phyloP scores from a whole-genome alignment of 1,284 basidiomycete species.

The Cerrena zonata region DNA sequence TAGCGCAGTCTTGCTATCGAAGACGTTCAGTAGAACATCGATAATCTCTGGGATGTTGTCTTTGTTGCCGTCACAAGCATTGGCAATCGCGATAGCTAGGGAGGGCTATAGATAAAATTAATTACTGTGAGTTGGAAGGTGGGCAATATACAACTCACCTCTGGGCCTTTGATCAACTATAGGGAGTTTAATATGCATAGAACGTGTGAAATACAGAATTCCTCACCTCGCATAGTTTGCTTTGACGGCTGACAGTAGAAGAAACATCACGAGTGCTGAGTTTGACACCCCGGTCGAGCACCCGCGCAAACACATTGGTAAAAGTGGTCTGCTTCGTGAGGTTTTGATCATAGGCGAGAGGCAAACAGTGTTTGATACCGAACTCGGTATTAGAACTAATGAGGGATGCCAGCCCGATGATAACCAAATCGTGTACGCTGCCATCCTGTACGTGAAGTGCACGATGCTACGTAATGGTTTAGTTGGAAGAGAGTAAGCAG shows the following conservation, averaged over 20 bases:
- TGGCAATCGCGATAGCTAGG: constrained; percentile 80
- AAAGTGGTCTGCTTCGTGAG: constrained; percentile 74
- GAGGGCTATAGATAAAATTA: constrained; percentile 64
- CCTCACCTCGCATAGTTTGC: constrained; percentile 64
- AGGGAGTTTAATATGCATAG: no score
- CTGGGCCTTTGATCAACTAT: constrained; percentile 68
- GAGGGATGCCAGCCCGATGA: constrained; percentile 75
- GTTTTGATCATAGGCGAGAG: constrained; percentile 75
- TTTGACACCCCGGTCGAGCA: constrained; percentile 75
- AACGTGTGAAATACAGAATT: no score
- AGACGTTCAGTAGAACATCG: constrained; percentile 80
- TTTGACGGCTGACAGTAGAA: constrained; percentile 46
- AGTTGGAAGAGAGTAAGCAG: not conserved
- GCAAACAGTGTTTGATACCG: constrained; percentile 83
- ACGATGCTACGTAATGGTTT: constrained; percentile 25
- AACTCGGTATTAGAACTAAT: constrained; percentile 83
- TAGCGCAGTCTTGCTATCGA: constrained; percentile 72
- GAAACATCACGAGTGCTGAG: constrained; percentile 58
- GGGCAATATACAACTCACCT: constrained; percentile 47
- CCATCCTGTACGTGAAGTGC: constrained; percentile 45
- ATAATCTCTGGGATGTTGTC: constrained; percentile 84
- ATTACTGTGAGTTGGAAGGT: no score
- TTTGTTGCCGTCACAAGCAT: constrained; percentile 73
- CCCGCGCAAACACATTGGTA: constrained; percentile 82
- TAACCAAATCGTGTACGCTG: constrained; percentile 64